phyloP scores from a whole-genome alignment of 2,329 filamentous ascomycete genomes.

The Trichoderma polysporum region DNA sequence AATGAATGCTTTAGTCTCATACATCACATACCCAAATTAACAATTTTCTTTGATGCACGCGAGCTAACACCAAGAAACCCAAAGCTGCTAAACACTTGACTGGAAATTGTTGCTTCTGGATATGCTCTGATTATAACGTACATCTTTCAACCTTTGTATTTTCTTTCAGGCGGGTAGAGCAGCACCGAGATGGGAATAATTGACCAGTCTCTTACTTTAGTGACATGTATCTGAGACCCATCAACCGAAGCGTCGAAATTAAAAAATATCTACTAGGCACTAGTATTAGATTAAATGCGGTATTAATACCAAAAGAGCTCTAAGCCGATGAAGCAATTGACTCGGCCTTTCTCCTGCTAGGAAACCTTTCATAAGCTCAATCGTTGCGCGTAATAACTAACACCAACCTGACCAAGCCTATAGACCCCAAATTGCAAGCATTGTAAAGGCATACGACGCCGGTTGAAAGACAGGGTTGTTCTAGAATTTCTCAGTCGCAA shows the following conservation, averaged over 20 bases:
- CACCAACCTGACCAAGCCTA: neutral
- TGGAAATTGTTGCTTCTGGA: neutral
- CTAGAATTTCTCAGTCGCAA: slow-evolving; percentile 37
- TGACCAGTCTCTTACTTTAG: neutral
- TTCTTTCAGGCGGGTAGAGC: neutral
- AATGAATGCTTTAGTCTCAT: neutral
- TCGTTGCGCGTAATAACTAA: neutral
- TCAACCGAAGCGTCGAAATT: neutral
- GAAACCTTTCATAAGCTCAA: neutral
- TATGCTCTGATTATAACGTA: neutral
- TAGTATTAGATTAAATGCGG: neutral
- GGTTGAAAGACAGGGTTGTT: slow-evolving; percentile 41
- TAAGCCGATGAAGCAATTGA: neutral
- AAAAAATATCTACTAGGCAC: neutral
- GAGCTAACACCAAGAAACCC: neutral
- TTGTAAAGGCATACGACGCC: slow-evolving; percentile 48
- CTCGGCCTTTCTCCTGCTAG: neutral
- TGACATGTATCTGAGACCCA: neutral
- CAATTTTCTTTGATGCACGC: neutral
- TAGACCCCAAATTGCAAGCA: slow-evolving; percentile 48
- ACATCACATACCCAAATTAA: neutral
- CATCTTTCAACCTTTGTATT: neutral
- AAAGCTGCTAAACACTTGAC: neutral
- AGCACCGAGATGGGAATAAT: neutral
- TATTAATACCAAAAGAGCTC: no score